Evolutionary conservation across 257 asterid genomes (phyloP).

Genomic region (Mentha longifolia): DNA sequence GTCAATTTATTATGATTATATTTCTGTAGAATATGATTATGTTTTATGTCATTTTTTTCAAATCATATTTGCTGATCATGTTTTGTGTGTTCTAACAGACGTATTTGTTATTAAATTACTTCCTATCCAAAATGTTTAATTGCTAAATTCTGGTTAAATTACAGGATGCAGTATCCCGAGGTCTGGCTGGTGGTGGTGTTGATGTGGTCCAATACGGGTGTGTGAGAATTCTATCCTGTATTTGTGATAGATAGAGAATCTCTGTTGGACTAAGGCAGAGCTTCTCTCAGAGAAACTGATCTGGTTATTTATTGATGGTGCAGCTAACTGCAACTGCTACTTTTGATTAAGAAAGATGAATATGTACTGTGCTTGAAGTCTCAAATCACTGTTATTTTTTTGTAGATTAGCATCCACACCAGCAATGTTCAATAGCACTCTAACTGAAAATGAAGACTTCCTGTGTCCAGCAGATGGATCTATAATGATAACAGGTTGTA

Average conservation of each 20-base stretch:
- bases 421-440: conserved; percentile 96
- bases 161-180: conserved; percentile 96
- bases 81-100: not conserved
- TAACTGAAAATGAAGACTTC: conserved; percentile 68
- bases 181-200: conserved; percentile 78
- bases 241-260: conserved; percentile 16
- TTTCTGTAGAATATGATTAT: conserved; percentile 20
- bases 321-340: conserved; percentile 5
- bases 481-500: conserved; percentile 89
- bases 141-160: conserved; percentile 35
- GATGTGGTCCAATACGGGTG: conserved; percentile 92
- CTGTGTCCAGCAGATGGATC: conserved; percentile 94
- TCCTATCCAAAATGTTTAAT: conserved; percentile 20
- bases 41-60: conserved; percentile 12
- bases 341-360: not conserved
- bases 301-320: not conserved
- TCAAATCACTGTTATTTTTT: conserved; percentile 32
- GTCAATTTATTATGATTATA: not conserved
- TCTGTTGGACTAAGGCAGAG: not conserved
- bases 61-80: not conserved
- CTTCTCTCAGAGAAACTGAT: not conserved
- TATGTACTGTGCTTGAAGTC: not conserved
- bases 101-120: conserved; percentile 7
- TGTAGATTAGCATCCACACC: conserved; percentile 98
- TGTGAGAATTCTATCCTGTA: conserved; percentile 39